Percentiles rank a stretch among this genome's conserved stretches.
These are phyloP conservation scores for Fragilaria radians DNA, from an alignment of 108 stramenopile species.

Conservation along the genomic window DNA sequence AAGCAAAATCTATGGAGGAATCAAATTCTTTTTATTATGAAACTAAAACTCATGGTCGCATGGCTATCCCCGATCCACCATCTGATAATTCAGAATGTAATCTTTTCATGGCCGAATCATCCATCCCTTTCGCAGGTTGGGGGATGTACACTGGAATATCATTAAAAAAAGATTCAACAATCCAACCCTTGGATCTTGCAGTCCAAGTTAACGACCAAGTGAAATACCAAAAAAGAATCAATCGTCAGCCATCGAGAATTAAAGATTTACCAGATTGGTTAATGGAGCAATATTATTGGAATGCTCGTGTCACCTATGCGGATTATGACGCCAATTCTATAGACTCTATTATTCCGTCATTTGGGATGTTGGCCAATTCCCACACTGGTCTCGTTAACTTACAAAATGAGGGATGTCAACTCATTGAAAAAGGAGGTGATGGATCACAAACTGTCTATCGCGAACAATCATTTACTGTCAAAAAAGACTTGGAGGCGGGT, in stretches of 20 bases:
- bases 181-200: conserved; percentile 5
- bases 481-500: not conserved
- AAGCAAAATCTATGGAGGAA: no score
- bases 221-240: not conserved
- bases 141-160: conserved; percentile 39
- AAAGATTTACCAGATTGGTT: conserved; percentile 14
- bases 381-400: conserved; percentile 24
- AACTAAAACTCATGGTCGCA: not conserved
- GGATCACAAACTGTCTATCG: not conserved
- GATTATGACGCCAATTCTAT: not conserved
- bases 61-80: not conserved
- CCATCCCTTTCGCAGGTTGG: conserved; percentile 39
- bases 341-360: conserved; percentile 13
- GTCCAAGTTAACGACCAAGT: conserved; percentile 1
- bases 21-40: not conserved
- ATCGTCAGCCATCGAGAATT: not conserved
- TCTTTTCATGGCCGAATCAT: conserved; percentile 39
- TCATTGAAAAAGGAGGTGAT: not conserved
- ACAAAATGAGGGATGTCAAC: not conserved
- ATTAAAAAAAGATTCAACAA: not conserved
- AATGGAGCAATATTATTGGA: conserved; percentile 16
- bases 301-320: conserved; percentile 3
- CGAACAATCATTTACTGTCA: not conserved
- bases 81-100: conserved; percentile 14
- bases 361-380: conserved; percentile 49